Base-by-base conservation (phyloP, 768 basidiomycete species). In the Leccinum ochraceum region DNA sequence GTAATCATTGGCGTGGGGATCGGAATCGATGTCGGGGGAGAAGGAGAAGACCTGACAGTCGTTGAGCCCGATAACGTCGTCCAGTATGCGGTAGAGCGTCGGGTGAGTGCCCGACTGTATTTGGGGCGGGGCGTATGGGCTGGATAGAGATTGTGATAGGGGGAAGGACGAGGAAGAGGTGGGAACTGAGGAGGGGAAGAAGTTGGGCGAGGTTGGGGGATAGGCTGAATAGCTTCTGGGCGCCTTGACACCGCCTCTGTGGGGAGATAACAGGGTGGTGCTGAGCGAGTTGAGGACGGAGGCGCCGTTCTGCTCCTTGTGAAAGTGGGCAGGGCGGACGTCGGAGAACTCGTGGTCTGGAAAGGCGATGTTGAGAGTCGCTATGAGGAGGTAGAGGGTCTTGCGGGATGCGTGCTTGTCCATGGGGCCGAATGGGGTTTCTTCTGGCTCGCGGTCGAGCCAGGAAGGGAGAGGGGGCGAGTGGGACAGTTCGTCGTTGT, bases 11-110 rank as follows among this genome's bases (percentile, higher is more conserved):
- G 90, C 92, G 66, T 98, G 95, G 1, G 97, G 97, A 78, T 99
- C 97, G 26, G 89, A 88, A 65, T 96, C 94, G 60, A 90, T 87
- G 75, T 96, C 94, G 52, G 96, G 97, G 44, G 85, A 83, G 79
- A 95, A 99, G 3, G 93, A 91, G 76, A 89, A 99, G 60, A 98
- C 94, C 71, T 98, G 95, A 79, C 94, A 97, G 62, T 98, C 95
- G 44, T 85, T 78, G 24, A 99, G 82, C 24, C 90, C 89, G 65
- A 99, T 92, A 69, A 92, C 90, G 49, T 95, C 89, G 81, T 95
- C 88, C 50, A 99, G 84, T 59, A 91, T 83, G 60, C 89, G 88
- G 75, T 91, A 94, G 28, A 98, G 81, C 54, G 89, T 84, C 1
- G 96, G 94, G 75, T 97, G 93, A 16, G 92, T 94, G 63, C 91